A percentile compares a stretch with the other conserved stretches of the same genome.
Conservation (phyloP, 768 basidiomycete genomes). For the Xanthoconium stramineum region DNA sequence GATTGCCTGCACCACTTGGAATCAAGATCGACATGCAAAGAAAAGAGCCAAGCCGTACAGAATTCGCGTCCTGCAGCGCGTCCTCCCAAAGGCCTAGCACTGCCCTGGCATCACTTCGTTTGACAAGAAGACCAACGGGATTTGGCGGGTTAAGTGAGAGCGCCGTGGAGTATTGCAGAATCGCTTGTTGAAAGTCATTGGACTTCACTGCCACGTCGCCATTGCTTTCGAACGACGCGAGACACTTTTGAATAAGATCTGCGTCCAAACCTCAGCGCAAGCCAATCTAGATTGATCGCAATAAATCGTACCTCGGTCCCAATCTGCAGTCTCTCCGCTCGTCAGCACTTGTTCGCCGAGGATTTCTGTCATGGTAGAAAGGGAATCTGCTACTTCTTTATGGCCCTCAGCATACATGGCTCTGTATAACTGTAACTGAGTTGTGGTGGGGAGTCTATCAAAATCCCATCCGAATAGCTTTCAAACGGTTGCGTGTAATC, state of each 20-base stretch:
- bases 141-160: not conserved
- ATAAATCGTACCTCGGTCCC: not conserved
- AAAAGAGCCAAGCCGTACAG: not conserved
- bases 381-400: not conserved
- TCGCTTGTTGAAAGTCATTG: not conserved
- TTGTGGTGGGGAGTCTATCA: too few relatives aligned
- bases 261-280: not conserved
- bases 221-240: not conserved
- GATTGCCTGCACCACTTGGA: not conserved
- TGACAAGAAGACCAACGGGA: not conserved
- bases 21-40: not conserved
- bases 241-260: not conserved
- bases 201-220: not conserved
- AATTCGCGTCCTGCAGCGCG: not conserved
- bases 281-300: not conserved
- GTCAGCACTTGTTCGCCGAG: not conserved
- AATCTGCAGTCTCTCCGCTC: not conserved
- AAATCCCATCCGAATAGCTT: too few relatives aligned
- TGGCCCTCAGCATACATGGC: too few relatives aligned
- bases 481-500: too few relatives aligned
- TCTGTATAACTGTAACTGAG: too few relatives aligned
- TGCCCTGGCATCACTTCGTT: conserved; percentile 1
- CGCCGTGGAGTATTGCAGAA: not conserved
- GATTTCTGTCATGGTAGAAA: not conserved
- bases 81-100: not conserved